phyloP scores from a whole-genome alignment of 257 asterid species.

The Cordia subcordata region DNA sequence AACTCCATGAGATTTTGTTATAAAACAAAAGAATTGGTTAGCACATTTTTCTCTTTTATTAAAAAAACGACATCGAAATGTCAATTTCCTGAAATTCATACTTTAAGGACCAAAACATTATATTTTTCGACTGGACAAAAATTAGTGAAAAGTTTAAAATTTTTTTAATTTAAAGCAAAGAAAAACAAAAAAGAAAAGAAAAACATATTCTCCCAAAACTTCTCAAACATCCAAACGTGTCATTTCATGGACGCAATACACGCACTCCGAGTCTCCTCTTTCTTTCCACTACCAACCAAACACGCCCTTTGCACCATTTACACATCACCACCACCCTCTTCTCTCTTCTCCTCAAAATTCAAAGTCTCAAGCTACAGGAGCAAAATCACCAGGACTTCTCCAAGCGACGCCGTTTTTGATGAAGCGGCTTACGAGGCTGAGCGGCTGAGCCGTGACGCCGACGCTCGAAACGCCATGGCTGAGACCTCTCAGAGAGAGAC shows the following conservation, averaged over 20 bases:
- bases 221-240: not conserved
- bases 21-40: too few species aligned
- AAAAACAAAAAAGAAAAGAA: too few species aligned
- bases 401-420: slow-evolving; percentile 36
- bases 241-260: slow-evolving; percentile 36
- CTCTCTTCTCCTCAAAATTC: slow-evolving; percentile 3
- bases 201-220: too few species aligned
- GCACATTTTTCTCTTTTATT: too few species aligned
- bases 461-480: slow-evolving; percentile 66
- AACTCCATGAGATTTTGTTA: too few species aligned
- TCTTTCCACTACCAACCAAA: slow-evolving; percentile 29
- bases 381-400: slow-evolving; percentile 20
- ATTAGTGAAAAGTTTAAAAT: too few species aligned
- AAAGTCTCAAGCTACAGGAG: slow-evolving; percentile 11
- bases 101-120: too few species aligned
- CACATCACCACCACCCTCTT: slow-evolving; percentile 3
- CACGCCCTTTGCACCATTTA: slow-evolving; percentile 16
- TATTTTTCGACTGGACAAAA: too few species aligned
- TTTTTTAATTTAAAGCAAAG: too few species aligned
- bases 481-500: slow-evolving; percentile 40
- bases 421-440: slow-evolving; percentile 80
- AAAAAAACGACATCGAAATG: too few species aligned
- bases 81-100: too few species aligned
- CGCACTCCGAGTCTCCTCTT: slow-evolving; percentile 28
- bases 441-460: slow-evolving; percentile 71